Conservation (phyloP, 106 monocot genomes). For the Ottelia alismoides region DNA sequence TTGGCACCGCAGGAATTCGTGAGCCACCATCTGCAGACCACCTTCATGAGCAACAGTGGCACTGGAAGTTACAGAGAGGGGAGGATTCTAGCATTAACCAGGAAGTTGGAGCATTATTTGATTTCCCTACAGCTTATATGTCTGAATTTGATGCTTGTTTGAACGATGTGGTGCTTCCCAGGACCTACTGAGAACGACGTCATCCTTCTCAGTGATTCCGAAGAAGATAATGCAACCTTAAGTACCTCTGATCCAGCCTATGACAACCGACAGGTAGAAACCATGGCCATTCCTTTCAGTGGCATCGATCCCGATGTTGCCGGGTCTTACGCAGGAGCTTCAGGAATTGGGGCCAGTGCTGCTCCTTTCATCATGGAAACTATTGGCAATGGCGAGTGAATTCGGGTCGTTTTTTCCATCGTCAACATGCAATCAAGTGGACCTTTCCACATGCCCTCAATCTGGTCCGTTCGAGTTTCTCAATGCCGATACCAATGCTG, state of each 20-base stretch:
- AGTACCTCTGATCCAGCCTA: slow-evolving; percentile 8
- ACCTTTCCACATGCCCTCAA: no score
- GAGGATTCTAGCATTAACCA: slow-evolving; percentile 44
- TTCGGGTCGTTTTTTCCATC: slow-evolving; percentile 39
- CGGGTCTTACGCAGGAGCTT: slow-evolving; percentile 17
- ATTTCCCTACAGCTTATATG: slow-evolving; percentile 26
- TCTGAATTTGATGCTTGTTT: no score
- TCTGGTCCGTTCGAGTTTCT: slow-evolving; percentile 39
- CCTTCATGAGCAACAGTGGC: slow-evolving; percentile 30
- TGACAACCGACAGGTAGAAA: no score
- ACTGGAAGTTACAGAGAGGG: slow-evolving; percentile 36
- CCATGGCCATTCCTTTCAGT: slow-evolving; percentile 8
- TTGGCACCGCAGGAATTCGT: slow-evolving; percentile 11
- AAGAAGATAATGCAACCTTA: slow-evolving; percentile 38
- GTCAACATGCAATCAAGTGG: slow-evolving; percentile 21
- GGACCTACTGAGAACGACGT: slow-evolving; percentile 19
- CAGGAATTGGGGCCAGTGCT: slow-evolving; percentile 15
- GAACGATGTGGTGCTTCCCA: slow-evolving; percentile 26
- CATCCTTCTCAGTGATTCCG: slow-evolving; percentile 69
- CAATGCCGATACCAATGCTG: slow-evolving; percentile 31
- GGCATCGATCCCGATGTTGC: slow-evolving; percentile 15
- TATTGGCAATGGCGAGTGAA: slow-evolving; percentile 35
- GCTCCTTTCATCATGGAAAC: slow-evolving; percentile 26
- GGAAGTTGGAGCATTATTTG: slow-evolving; percentile 27
- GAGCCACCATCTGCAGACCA: slow-evolving; percentile 15